Evolutionary conservation across 2,329 filamentous ascomycete genomes (phyloP).

Genomic region (Aspergillus glaucus): DNA sequence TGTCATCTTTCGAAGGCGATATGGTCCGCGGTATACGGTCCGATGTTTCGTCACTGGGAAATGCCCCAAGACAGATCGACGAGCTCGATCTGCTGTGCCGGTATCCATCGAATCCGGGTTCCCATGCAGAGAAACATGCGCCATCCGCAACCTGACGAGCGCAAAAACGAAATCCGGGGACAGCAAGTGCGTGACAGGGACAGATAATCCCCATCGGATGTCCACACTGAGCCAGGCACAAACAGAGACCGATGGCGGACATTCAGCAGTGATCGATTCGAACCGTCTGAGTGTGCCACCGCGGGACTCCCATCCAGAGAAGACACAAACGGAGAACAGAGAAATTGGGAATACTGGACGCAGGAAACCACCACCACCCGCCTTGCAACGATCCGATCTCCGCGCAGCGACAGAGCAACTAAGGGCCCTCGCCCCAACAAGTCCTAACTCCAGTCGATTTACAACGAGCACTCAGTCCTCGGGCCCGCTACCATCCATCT

Average conservation of each 20-base stretch:
- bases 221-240: background rate
- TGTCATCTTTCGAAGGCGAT: background rate
- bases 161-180: background rate
- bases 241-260: background rate
- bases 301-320: background rate
- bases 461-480: background rate
- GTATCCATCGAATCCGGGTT: background rate
- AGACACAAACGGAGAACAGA: background rate
- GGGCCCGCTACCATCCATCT: background rate
- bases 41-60: background rate
- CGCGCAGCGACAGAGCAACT: background rate
- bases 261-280: background rate
- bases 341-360: background rate
- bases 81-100: background rate
- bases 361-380: background rate
- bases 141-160: background rate
- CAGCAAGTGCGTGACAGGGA: background rate
- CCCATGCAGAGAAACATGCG: background rate
- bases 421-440: background rate
- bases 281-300: background rate
- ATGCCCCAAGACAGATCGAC: background rate
- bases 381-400: background rate
- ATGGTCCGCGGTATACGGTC: background rate
- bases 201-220: background rate
- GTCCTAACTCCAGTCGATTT: background rate